phyloP scores from a whole-genome alignment of 1,139 yeast genomes.

The Protomyces macrosporus region DNA sequence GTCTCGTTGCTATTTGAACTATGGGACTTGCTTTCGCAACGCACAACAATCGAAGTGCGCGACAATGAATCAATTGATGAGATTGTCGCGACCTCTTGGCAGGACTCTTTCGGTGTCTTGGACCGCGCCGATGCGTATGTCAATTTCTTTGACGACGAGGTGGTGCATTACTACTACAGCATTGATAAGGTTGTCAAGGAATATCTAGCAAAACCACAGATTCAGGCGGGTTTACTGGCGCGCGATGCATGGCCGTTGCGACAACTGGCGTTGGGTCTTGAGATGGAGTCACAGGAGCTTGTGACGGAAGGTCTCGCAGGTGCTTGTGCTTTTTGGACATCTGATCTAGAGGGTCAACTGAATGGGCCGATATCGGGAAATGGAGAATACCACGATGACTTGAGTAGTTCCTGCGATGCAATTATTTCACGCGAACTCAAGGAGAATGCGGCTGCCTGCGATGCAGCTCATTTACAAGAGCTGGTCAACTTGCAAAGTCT shows the following conservation, averaged over 20 bases:
- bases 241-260: slow-evolving; percentile 9
- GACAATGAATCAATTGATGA: slow-evolving; percentile 8
- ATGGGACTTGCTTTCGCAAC: slow-evolving; percentile 11
- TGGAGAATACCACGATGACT: neutral
- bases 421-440: too few relatives aligned
- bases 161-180: slow-evolving; percentile 7
- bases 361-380: neutral
- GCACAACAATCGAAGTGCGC: slow-evolving; percentile 1
- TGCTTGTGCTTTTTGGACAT: slow-evolving; percentile 4
- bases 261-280: slow-evolving; percentile 7
- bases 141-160: slow-evolving; percentile 21
- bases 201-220: slow-evolving; percentile 3
- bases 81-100: slow-evolving; percentile 8
- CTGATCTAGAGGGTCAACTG: neutral
- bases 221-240: slow-evolving; percentile 8
- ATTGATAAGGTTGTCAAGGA: neutral
- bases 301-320: slow-evolving; percentile 22
- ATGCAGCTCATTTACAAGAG: neutral
- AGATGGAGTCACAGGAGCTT: slow-evolving; percentile 16
- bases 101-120: slow-evolving; percentile 2
- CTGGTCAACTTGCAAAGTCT: slow-evolving; percentile 7
- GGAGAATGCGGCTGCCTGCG: neutral
- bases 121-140: slow-evolving; percentile 3
- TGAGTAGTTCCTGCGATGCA: neutral
- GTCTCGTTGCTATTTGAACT: slow-evolving; percentile 14